phyloP scores from a whole-genome alignment of 345 rosid genomes.

The Camelina neglecta region DNA sequence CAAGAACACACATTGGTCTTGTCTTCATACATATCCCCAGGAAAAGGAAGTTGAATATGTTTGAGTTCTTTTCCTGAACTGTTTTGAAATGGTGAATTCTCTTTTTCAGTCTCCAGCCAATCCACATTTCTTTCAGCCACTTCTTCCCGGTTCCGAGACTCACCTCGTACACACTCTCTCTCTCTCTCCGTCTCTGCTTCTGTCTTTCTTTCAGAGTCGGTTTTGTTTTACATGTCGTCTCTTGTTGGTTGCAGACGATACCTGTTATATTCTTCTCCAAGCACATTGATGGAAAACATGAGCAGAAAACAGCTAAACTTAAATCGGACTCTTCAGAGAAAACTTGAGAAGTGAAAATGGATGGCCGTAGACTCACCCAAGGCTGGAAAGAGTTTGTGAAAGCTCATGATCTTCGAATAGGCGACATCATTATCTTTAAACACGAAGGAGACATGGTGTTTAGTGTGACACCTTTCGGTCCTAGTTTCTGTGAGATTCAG shows the following conservation, averaged over 20 bases:
- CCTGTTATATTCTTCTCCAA: slow-evolving; percentile 29
- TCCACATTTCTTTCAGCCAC: slow-evolving; percentile 40
- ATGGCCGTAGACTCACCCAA: slow-evolving; percentile 31
- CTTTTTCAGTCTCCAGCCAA: slow-evolving; percentile 24
- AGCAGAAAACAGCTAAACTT: slow-evolving; percentile 1
- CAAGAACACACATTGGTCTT: not conserved
- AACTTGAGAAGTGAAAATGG: slow-evolving; percentile 29
- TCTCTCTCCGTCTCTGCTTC: not conserved
- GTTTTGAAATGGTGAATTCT: slow-evolving; percentile 31
- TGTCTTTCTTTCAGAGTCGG: not conserved
- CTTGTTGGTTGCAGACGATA: slow-evolving; percentile 36
- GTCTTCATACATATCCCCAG: not conserved
- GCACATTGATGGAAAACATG: slow-evolving; percentile 7
- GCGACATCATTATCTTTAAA: slow-evolving; percentile 37
- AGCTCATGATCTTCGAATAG: slow-evolving; percentile 32
- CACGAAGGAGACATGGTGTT: slow-evolving; percentile 37
- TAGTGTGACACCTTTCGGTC: slow-evolving; percentile 30
- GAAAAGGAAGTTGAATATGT: not conserved
- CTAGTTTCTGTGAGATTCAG: slow-evolving; percentile 36
- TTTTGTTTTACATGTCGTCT: not conserved
- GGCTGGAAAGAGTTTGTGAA: slow-evolving; percentile 39
- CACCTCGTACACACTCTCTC: slow-evolving; percentile 20
- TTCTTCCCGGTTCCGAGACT: slow-evolving; percentile 33
- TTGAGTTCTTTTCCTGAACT: not conserved
- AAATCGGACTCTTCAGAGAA: slow-evolving; percentile 20